Conservation (phyloP, 345 rosid species). For the Conringia planisiliqua region DNA sequence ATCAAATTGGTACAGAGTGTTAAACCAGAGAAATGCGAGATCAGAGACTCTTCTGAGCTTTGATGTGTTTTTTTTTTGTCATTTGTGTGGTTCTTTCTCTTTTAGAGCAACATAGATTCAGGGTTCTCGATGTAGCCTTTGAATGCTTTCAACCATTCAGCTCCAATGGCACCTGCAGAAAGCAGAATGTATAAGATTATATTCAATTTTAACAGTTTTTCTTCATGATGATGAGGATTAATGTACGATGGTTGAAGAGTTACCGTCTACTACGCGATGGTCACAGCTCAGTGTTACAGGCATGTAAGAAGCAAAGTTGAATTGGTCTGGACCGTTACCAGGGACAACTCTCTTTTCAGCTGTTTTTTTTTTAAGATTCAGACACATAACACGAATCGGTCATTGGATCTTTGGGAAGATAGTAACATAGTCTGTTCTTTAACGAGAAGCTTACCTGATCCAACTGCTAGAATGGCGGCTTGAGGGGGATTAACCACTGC, state of each 20-base stretch:
- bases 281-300: slow-evolving; percentile 91
- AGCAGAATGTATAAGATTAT: not conserved
- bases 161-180: slow-evolving; percentile 84
- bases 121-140: slow-evolving; percentile 93
- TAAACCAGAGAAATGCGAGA: slow-evolving; percentile 1
- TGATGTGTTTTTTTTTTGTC: not conserved
- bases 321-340: slow-evolving; percentile 60
- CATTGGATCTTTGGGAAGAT: not conserved
- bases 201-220: not conserved
- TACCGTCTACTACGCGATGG: slow-evolving; percentile 98
- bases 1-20: slow-evolving; percentile 24
- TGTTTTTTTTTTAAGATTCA: slow-evolving; percentile 34
- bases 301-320: slow-evolving; percentile 73
- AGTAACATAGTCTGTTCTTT: slow-evolving; percentile 5
- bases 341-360: slow-evolving; percentile 95
- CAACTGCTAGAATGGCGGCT: slow-evolving; percentile 93
- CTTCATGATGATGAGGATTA: not conserved
- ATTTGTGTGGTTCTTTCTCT: not conserved
- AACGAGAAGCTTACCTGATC: slow-evolving; percentile 57
- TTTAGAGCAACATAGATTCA: slow-evolving; percentile 83
- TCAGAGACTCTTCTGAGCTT: slow-evolving; percentile 19
- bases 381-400: not conserved
- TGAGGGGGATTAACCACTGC: slow-evolving; percentile 97
- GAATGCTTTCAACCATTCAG: slow-evolving; percentile 96
- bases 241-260: not conserved